These are phyloP conservation scores for Gynochthodes officinalis DNA, from an alignment of 257 asterid species.

Conservation along the genomic window DNA sequence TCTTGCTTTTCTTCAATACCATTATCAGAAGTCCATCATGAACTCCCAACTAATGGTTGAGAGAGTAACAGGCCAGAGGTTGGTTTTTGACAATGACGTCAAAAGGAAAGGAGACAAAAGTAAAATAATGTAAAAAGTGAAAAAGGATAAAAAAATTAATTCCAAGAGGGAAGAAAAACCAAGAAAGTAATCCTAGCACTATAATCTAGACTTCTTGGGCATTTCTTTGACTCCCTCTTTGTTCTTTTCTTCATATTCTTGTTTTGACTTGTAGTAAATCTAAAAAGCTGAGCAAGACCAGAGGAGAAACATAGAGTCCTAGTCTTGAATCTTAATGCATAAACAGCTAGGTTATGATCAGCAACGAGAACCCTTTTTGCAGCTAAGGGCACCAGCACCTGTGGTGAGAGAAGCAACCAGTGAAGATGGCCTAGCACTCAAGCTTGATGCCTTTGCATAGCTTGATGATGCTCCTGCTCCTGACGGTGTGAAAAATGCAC, in stretches of 20 bases:
- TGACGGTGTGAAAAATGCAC: conserved; percentile 64
- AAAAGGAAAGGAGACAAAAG: conserved; percentile 16
- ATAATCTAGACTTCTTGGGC: conserved; percentile 32
- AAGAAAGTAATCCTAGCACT: conserved; percentile 27
- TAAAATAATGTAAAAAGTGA: conserved; percentile 4
- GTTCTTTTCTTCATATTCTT: conserved; percentile 9
- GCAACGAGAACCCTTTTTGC: conserved; percentile 41
- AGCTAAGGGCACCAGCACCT: conserved; percentile 29
- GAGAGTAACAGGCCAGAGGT: conserved; percentile 62
- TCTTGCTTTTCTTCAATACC: conserved; percentile 45
- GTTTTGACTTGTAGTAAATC: conserved; percentile 8
- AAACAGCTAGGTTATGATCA: conserved; percentile 12
- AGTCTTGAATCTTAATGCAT: not conserved
- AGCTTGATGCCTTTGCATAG: conserved; percentile 43
- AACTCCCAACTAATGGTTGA: conserved; percentile 7
- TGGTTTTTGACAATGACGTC: conserved; percentile 44
- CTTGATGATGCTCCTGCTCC: conserved; percentile 57
- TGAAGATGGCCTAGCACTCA: conserved; percentile 43
- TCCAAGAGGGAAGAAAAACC: not conserved
- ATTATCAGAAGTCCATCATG: conserved; percentile 26
- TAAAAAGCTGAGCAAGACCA: conserved; percentile 26
- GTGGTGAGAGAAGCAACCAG: conserved; percentile 34
- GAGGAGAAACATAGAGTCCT: conserved; percentile 14
- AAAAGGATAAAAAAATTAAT: not conserved
- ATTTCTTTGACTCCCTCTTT: conserved; percentile 24